Evolutionary conservation across 2,329 filamentous ascomycete genomes (phyloP).

Genomic region (Pseudogymnoascus sp.): DNA sequence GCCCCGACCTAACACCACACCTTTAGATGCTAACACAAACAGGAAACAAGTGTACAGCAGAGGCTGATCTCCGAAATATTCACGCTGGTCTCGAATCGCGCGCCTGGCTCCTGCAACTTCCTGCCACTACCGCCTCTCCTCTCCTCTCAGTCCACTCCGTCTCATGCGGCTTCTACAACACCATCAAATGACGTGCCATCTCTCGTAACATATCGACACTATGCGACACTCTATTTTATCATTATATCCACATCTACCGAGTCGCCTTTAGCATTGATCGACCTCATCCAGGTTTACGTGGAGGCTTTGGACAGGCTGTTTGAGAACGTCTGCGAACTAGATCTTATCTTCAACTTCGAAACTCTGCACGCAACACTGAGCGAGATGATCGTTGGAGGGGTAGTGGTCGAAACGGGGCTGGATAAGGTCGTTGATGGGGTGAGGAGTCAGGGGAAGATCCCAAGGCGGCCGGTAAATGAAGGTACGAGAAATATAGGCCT

Average conservation of each 20-base stretch:
- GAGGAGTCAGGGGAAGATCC: conserved; percentile 64
- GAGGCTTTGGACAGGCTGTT: conserved; percentile 91
- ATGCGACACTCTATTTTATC: conserved; percentile 97
- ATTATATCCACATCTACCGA: conserved; percentile 95
- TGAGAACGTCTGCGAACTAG: conserved; percentile 96
- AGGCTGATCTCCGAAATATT: conserved; percentile 97
- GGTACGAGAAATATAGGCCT: conserved; percentile 46
- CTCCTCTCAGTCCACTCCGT: conserved; percentile 56
- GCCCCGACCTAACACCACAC: neutral
- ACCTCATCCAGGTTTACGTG: conserved; percentile 96
- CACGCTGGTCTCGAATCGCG: conserved; percentile 83
- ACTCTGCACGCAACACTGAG: conserved; percentile 82
- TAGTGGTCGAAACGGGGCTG: conserved; percentile 85
- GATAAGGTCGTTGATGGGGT: conserved; percentile 86
- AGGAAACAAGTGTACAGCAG: conserved; percentile 98
- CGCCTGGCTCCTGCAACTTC: conserved; percentile 93
- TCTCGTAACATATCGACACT: conserved; percentile 95
- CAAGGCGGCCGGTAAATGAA: conserved; percentile 72
- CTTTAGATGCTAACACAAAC: conserved; percentile 13
- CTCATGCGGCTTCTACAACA: conserved; percentile 48
- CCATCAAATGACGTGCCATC: conserved; percentile 83
- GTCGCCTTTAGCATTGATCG: conserved; percentile 87
- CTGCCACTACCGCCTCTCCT: conserved; percentile 68
- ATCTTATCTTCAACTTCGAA: conserved; percentile 98
- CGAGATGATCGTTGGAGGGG: conserved; percentile 93